Evolutionary conservation across 495 filamentous ascomycete species (phyloP), one percentile per base, ranked within the genome.

Genomic region (Entonaema liquescens): DNA sequence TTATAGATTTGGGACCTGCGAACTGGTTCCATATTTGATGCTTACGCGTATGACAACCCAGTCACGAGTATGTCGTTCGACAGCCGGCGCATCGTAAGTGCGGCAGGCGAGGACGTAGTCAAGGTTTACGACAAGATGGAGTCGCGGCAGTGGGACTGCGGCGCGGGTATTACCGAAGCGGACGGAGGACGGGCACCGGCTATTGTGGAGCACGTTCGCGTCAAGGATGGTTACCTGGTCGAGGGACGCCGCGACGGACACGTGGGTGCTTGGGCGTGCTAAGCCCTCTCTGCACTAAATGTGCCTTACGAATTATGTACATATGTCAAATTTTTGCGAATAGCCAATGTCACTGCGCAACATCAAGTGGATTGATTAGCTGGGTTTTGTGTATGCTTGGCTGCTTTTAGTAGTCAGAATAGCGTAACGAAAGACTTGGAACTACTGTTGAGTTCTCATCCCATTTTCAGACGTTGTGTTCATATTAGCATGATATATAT

Each of bases 61-160:
- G 87, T 99, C 68, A 97, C 93, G 25, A 94, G 91, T 83, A 98
- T 98, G 95, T 95, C 95, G 90, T 99, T 99, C 74, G 95, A 99
- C 78, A 83, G 85, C 12, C 89, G 94, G 28, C 89, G 95, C 44
- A 99, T 99, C 67, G 94, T 95, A 7, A 88, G 93, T 49, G 94
- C 95, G 3, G 93, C 93, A 0, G 92, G 94, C 52, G 95, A 98
- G 78, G 90, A 90, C 72, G 93, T 98, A 28, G 93, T 93, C 67
- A 99, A 99, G 81, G 90, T 98, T 53, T 98, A 98, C 79, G 95
- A 99, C 81, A 98, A 98, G 86, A 90, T 91, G 3, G 95, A 99
- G 73, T 94, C 93, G 11, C 82, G 92, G 64, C 96, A 98, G 78
- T 98, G 95, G 95, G 94, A 98, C 77, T 99, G 95, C 78, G 95